Percentiles rank a stretch among this genome's conserved stretches.
phyloP scores from a whole-genome alignment of 768 basidiomycete genomes.

The Lactarius indigo region DNA sequence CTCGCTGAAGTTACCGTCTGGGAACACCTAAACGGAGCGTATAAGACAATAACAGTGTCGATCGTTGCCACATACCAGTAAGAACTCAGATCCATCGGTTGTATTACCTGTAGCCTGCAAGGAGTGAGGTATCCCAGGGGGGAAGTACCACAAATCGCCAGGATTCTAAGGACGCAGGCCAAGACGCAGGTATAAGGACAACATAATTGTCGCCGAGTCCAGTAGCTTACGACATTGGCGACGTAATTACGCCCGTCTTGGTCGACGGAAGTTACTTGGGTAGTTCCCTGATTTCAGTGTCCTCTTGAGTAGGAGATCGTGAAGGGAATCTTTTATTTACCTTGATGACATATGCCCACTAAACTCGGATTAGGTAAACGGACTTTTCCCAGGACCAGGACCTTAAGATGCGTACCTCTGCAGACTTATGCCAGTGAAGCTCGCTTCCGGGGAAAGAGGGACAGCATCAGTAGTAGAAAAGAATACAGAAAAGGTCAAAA shows the following conservation, averaged over 20 bases:
- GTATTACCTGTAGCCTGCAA: constrained; percentile 34
- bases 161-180: constrained; percentile 9
- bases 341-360: constrained; percentile 36
- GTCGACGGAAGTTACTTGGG: constrained; percentile 22
- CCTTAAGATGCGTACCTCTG: constrained; percentile 26
- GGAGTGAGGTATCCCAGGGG: constrained; percentile 37
- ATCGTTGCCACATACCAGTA: constrained; percentile 29
- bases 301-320: background rate
- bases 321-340: constrained; percentile 17
- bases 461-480: background rate
- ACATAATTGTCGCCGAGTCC: background rate
- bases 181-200: background rate
- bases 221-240: constrained; percentile 17
- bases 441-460: constrained; percentile 24
- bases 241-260: constrained; percentile 21
- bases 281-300: constrained; percentile 14
- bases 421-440: constrained; percentile 37
- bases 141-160: constrained; percentile 33
- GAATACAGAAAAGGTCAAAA: no score
- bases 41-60: background rate
- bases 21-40: constrained; percentile 32
- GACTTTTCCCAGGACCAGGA: background rate
- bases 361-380: background rate
- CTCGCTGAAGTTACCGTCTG: constrained; percentile 36
- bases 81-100: constrained; percentile 34